Percentiles rank a stretch among this genome's conserved stretches.
phyloP scores from a whole-genome alignment of 2,329 filamentous ascomycete genomes.

The Byssochlamys sp. region DNA sequence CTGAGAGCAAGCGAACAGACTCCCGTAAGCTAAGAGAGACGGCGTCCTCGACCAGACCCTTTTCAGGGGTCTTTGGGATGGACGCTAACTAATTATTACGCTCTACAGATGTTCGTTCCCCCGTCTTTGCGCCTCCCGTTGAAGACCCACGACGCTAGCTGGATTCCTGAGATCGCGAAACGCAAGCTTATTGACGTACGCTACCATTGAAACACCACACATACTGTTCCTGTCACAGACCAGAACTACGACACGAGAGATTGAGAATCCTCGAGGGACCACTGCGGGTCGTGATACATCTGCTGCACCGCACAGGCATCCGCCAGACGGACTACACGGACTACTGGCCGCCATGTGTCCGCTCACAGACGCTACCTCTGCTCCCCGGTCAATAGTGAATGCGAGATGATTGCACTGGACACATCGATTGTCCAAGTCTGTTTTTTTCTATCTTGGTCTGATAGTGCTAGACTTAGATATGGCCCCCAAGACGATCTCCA shows the following conservation, averaged over 20 bases:
- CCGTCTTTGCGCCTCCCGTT: background rate
- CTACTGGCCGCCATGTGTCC: background rate
- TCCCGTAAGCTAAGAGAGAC: background rate
- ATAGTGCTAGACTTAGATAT: background rate
- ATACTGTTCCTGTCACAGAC: background rate
- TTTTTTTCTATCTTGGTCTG: background rate
- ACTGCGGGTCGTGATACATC: background rate
- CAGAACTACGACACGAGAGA: background rate
- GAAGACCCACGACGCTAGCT: background rate
- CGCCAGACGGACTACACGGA: background rate
- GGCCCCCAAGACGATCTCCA: background rate
- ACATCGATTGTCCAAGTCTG: background rate
- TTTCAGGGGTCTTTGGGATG: background rate
- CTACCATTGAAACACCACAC: background rate
- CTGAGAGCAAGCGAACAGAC: background rate
- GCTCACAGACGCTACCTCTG: background rate
- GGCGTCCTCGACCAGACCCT: background rate
- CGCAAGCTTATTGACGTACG: background rate
- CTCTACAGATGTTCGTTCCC: background rate
- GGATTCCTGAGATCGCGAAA: background rate
- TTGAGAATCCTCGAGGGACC: background rate
- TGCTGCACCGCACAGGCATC: background rate
- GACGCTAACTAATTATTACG: background rate
- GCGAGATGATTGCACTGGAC: background rate
- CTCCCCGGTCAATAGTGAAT: background rate